A percentile compares a stretch with the other conserved stretches of the same genome.
Conservation (phyloP, 305 asterid species). For the Solanum aculeatissimum region DNA sequence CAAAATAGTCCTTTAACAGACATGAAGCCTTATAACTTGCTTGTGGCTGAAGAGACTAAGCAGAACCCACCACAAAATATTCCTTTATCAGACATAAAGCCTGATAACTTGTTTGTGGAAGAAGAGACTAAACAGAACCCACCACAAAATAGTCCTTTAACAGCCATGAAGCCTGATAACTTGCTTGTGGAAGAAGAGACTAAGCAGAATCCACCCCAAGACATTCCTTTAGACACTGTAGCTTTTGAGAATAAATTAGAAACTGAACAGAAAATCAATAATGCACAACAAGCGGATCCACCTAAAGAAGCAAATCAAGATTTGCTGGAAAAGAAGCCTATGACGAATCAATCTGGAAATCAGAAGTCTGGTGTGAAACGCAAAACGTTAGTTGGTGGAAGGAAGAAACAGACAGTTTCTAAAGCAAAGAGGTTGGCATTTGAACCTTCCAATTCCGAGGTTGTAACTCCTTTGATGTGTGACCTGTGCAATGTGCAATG, state of each 20-base stretch:
- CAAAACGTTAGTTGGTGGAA: not conserved
- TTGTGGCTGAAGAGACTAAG: not conserved
- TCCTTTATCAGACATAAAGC: not conserved
- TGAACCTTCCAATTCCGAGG: conserved; percentile 7
- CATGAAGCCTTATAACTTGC: not conserved
- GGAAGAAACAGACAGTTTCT: conserved; percentile 8
- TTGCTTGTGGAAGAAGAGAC: not conserved
- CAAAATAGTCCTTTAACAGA: not conserved
- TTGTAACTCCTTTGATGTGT: conserved; percentile 13
- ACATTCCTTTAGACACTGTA: not conserved
- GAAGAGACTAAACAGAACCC: not conserved
- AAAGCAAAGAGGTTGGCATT: not conserved
- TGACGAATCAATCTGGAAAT: not conserved
- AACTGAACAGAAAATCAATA: not conserved
- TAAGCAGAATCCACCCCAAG: not conserved
- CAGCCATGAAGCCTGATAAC: not conserved
- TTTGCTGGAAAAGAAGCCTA: not conserved
- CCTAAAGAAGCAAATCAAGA: not conserved
- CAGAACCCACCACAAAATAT: not conserved
- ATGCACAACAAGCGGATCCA: not conserved
- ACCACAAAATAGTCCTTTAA: not conserved
- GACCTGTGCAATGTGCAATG: conserved; percentile 22
- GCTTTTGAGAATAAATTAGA: not conserved
- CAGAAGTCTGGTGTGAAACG: conserved; percentile 8
- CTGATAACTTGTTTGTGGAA: not conserved